Percentiles rank a stretch among this genome's conserved stretches.
phyloP scores from a whole-genome alignment of 2,329 filamentous ascomycete genomes.

The Cercospora nicotianae region DNA sequence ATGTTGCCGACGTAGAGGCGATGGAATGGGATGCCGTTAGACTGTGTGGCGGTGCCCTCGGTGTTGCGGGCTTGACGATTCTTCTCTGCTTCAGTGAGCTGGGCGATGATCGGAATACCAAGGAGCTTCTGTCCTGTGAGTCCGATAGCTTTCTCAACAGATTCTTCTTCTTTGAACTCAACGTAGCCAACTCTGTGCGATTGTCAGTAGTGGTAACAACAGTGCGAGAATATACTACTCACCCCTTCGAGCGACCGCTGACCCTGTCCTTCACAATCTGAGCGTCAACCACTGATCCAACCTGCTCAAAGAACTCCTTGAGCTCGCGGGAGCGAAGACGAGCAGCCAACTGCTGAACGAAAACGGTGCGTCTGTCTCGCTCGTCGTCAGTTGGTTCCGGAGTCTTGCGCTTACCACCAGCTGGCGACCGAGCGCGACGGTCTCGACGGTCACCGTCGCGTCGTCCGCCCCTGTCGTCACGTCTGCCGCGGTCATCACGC shows the following conservation, averaged over 20 bases:
- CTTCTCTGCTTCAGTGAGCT: slow-evolving; percentile 98
- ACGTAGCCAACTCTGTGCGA: slow-evolving; percentile 86
- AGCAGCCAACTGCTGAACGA: slow-evolving; percentile 96
- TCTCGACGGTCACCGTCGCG: slow-evolving; percentile 52
- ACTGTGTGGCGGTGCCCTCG: slow-evolving; percentile 66
- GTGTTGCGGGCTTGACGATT: slow-evolving; percentile 91
- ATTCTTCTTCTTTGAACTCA: slow-evolving; percentile 96
- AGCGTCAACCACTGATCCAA: slow-evolving; percentile 91
- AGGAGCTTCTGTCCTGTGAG: slow-evolving; percentile 98
- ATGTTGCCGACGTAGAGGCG: slow-evolving; percentile 99
- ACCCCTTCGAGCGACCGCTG: slow-evolving; percentile 97
- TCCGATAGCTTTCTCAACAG: slow-evolving; percentile 88
- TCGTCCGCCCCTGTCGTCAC: slow-evolving; percentile 59
- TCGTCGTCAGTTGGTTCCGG: slow-evolving; percentile 90
- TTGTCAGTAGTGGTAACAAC: slow-evolving; percentile 41
- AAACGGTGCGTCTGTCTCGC: slow-evolving; percentile 92
- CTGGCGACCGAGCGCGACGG: slow-evolving; percentile 45
- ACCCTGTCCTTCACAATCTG: slow-evolving; percentile 99
- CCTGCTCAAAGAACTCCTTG: slow-evolving; percentile 87
- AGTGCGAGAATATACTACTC: slow-evolving; percentile 42
- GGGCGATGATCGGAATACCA: slow-evolving; percentile 97
- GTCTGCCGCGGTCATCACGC: slow-evolving; percentile 58
- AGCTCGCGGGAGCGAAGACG: slow-evolving; percentile 89
- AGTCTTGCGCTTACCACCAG: slow-evolving; percentile 45
- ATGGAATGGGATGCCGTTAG: slow-evolving; percentile 90